phyloP scores from a whole-genome alignment of 2,329 filamentous ascomycete species.

The Rosellinia necatrix region DNA sequence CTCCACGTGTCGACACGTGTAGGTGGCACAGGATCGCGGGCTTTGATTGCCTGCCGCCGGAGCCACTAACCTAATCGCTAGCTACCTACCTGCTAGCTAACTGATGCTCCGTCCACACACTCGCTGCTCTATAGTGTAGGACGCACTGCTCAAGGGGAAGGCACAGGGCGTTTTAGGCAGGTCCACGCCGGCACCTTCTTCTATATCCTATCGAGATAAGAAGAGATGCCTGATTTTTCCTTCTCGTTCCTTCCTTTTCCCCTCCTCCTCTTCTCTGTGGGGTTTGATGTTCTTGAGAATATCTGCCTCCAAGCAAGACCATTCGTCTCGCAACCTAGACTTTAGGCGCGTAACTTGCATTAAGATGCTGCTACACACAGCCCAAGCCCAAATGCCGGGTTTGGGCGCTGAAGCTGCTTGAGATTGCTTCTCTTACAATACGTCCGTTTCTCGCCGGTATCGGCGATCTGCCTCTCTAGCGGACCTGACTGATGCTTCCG shows the following conservation, averaged over 20 bases:
- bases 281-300: slow-evolving; percentile 10
- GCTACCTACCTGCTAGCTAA: too few species aligned
- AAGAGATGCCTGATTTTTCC: slow-evolving; percentile 44
- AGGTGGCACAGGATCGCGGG: slow-evolving; percentile 6
- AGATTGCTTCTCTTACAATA: slow-evolving; percentile 10
- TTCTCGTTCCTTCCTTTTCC: background rate
- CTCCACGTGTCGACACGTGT: slow-evolving; percentile 21
- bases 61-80: slow-evolving; percentile 1
- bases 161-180: slow-evolving; percentile 56
- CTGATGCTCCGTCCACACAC: too few species aligned
- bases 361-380: slow-evolving; percentile 50
- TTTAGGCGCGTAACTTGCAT: too few species aligned
- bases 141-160: too few species aligned
- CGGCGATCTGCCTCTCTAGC: too few species aligned
- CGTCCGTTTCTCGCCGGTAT: too few species aligned
- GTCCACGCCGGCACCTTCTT: slow-evolving; percentile 47
- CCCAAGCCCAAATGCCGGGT: slow-evolving; percentile 45
- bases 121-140: too few species aligned
- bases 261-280: background rate
- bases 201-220: slow-evolving; percentile 48
- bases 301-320: background rate
- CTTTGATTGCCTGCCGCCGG: slow-evolving; percentile 4
- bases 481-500: too few species aligned
- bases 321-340: slow-evolving; percentile 1
- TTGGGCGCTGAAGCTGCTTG: slow-evolving; percentile 30